phyloP scores from a whole-genome alignment of 257 asterid genomes.

The Nicotiana noctiflora region DNA sequence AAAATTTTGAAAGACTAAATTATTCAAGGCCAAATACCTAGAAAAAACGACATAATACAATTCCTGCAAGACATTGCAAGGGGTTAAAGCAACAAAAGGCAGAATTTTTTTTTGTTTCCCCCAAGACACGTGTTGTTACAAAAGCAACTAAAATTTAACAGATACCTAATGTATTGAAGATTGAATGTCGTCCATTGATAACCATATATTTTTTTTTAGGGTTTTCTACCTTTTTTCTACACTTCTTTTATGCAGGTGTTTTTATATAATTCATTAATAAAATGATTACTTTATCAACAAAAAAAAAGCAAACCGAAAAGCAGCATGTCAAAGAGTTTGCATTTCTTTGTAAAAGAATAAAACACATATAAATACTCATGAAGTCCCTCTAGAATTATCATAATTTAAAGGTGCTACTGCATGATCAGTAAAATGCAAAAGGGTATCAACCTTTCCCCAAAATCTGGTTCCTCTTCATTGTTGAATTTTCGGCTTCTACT shows the following conservation, averaged over 20 bases:
- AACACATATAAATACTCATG: neutral
- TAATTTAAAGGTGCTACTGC: neutral
- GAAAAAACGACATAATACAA: neutral
- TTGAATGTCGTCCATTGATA: no score
- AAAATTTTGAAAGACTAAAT: neutral
- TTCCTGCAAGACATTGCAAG: neutral
- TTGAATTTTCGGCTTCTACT: slow-evolving; percentile 42
- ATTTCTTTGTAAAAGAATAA: neutral
- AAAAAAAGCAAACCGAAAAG: no score
- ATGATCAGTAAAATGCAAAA: neutral
- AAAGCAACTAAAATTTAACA: no score
- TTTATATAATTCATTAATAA: no score
- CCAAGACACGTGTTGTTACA: neutral
- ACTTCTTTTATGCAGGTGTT: no score
- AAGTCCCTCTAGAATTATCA: neutral
- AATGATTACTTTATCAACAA: no score
- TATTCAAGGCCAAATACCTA: neutral
- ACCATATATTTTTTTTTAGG: no score
- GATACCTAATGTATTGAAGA: no score
- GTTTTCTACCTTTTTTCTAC: no score
- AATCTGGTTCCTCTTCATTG: slow-evolving; percentile 68
- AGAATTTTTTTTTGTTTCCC: neutral
- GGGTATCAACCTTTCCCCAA: slow-evolving; percentile 80
- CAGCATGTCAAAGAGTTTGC: neutral
- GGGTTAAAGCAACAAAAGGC: neutral